phyloP scores from a whole-genome alignment of 2,329 filamentous ascomycete species.

The Aspergillus sojae region DNA sequence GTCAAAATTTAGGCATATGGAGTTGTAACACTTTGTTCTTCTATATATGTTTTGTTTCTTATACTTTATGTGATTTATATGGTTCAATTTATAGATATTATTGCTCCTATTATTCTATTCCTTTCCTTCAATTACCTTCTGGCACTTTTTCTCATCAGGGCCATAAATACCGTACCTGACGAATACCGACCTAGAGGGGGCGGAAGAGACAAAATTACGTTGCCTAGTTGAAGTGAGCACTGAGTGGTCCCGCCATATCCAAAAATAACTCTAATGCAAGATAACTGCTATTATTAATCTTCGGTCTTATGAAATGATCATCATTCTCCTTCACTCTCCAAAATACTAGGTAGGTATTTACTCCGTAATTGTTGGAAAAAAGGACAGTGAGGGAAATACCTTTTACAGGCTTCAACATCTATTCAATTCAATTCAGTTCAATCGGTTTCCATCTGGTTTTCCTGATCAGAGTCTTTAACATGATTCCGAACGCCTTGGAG shows the following conservation, averaged over 20 bases:
- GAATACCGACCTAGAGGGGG: neutral
- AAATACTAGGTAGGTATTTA: neutral
- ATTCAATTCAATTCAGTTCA: slow-evolving; percentile 20
- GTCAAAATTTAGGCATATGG: neutral
- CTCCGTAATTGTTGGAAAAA: slow-evolving; percentile 8
- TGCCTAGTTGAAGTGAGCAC: neutral
- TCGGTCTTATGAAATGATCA: neutral
- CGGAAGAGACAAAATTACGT: neutral
- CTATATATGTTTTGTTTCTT: neutral
- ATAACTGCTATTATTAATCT: neutral
- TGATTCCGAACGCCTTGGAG: slow-evolving; percentile 83
- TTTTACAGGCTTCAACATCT: neutral
- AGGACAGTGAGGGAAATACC: neutral
- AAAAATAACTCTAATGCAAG: slow-evolving; percentile 5
- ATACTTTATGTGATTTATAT: neutral
- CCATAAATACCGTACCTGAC: neutral
- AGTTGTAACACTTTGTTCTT: neutral
- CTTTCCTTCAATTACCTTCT: too few species aligned
- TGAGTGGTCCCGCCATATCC: neutral
- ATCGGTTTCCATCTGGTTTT: slow-evolving; percentile 49
- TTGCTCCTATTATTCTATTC: too few species aligned
- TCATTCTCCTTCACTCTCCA: neutral
- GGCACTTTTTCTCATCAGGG: too few species aligned
- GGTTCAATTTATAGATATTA: too few species aligned
- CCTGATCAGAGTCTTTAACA: slow-evolving; percentile 59